Conservation (phyloP, 768 basidiomycete species). For the Tricholoma terreum region DNA sequence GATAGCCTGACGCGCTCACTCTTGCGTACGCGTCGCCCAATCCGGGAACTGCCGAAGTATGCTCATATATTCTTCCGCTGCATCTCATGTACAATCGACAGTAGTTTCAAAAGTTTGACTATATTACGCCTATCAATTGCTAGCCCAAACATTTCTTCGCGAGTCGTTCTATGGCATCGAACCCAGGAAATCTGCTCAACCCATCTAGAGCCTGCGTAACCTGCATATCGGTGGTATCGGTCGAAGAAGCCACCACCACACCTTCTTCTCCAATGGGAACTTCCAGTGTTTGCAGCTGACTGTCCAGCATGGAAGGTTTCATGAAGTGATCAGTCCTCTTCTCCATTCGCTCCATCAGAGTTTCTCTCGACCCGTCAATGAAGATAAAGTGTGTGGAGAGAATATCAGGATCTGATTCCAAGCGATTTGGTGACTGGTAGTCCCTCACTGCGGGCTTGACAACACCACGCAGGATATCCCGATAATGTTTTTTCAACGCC, state of each 20-base stretch:
- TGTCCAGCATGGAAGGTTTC: slow-evolving; percentile 79
- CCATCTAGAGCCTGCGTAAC: slow-evolving; percentile 41
- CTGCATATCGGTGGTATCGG: slow-evolving; percentile 55
- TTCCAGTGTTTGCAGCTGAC: slow-evolving; percentile 72
- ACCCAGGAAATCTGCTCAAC: slow-evolving; percentile 26
- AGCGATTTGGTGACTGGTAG: slow-evolving; percentile 20
- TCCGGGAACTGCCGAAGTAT: slow-evolving; percentile 37
- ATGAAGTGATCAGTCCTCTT: slow-evolving; percentile 74
- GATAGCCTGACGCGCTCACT: slow-evolving; percentile 43
- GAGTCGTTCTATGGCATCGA: slow-evolving; percentile 1
- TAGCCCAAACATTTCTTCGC: no score
- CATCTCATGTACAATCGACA: no score
- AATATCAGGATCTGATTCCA: slow-evolving; percentile 23
- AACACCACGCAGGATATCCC: slow-evolving; percentile 72
- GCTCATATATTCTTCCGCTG: no score
- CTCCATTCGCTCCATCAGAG: slow-evolving; percentile 62
- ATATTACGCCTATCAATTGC: no score
- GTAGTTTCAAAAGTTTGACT: no score
- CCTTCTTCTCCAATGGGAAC: slow-evolving; percentile 63
- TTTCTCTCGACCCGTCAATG: slow-evolving; percentile 55
- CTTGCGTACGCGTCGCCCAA: slow-evolving; percentile 42
- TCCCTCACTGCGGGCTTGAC: slow-evolving; percentile 10
- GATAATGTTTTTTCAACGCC: slow-evolving; percentile 76
- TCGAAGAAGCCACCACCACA: slow-evolving; percentile 60
- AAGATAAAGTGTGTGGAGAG: slow-evolving; percentile 80